These are phyloP conservation scores for Apostasia shenzhenica DNA, from an alignment of 106 monocot genomes.

Conservation along the genomic window DNA sequence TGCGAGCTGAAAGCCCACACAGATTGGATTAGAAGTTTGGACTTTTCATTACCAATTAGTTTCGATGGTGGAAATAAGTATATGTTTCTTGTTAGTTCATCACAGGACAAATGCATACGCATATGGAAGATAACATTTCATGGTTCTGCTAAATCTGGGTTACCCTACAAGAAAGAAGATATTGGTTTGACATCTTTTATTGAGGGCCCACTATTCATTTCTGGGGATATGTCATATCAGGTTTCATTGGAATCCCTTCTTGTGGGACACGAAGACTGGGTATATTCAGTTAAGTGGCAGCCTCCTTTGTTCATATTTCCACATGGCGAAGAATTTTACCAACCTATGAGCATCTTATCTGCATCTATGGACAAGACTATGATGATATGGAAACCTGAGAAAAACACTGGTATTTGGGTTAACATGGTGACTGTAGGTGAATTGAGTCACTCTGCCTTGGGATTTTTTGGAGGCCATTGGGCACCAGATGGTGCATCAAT, in stretches of 20 bases:
- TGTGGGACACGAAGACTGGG: constrained; percentile 98
- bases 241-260: constrained; percentile 92
- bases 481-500: constrained; percentile 71
- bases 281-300: constrained; percentile 91
- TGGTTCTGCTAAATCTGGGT: constrained; percentile 19
- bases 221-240: constrained; percentile 52
- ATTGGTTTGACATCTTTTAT: constrained; percentile 74
- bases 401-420: constrained; percentile 90
- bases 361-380: constrained; percentile 99
- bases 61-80: constrained; percentile 29
- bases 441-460: constrained; percentile 81
- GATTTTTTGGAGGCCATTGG: constrained; percentile 98
- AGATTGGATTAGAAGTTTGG: constrained; percentile 96
- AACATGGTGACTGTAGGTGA: constrained; percentile 94
- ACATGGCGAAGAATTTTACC: constrained; percentile 22
- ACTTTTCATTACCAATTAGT: constrained; percentile 70
- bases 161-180: constrained; percentile 31
- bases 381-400: constrained; percentile 99
- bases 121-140: constrained; percentile 76
- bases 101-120: constrained; percentile 93
- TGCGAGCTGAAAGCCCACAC: constrained; percentile 93
- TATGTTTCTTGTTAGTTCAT: constrained; percentile 86
- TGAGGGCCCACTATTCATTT: constrained; percentile 64
- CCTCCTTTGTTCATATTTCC: constrained; percentile 40
- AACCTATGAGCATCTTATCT: constrained; percentile 85